These are phyloP conservation scores for Diutina neorugosa DNA, from an alignment of 1,139 yeast genomes.

Conservation along the genomic window DNA sequence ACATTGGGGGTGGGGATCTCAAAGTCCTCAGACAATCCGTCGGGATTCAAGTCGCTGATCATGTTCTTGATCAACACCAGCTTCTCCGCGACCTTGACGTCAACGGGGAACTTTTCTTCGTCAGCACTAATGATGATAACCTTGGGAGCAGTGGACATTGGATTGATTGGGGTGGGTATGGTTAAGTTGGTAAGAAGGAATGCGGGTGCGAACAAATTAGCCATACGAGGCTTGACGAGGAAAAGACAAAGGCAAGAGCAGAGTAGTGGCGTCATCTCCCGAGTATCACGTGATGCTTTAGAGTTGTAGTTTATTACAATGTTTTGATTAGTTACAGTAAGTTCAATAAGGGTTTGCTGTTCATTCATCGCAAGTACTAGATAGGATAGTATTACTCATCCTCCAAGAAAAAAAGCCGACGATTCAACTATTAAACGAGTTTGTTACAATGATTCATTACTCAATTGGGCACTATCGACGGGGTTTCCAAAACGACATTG, in stretches of 20 bases:
- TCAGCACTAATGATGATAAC: slow-evolving; percentile 62
- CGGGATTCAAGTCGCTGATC: slow-evolving; percentile 69
- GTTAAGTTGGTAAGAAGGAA: background rate
- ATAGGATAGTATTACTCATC: too few relatives aligned
- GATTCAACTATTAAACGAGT: too few relatives aligned
- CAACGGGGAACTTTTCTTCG: slow-evolving; percentile 63
- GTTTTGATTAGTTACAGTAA: too few relatives aligned
- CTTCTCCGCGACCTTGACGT: slow-evolving; percentile 79
- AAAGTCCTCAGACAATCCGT: slow-evolving; percentile 39
- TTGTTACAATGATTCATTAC: too few relatives aligned
- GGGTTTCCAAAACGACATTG: too few relatives aligned
- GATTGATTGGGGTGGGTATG: background rate
- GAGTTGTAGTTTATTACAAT: too few relatives aligned
- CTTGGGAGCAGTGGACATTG: slow-evolving; percentile 13
- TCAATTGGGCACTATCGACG: too few relatives aligned
- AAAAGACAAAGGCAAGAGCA: background rate
- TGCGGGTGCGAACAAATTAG: background rate
- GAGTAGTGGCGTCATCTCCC: background rate
- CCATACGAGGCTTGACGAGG: background rate
- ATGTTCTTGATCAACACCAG: slow-evolving; percentile 81
- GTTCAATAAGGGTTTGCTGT: too few relatives aligned
- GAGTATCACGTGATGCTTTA: background rate
- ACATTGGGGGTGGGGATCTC: slow-evolving; percentile 93
- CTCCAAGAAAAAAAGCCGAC: too few relatives aligned
- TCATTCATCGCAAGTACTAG: too few relatives aligned